A percentile compares a stretch with the other conserved stretches of the same genome.
Conservation (phyloP, 768 basidiomycete genomes). For the Paxillus rubicundulus region DNA sequence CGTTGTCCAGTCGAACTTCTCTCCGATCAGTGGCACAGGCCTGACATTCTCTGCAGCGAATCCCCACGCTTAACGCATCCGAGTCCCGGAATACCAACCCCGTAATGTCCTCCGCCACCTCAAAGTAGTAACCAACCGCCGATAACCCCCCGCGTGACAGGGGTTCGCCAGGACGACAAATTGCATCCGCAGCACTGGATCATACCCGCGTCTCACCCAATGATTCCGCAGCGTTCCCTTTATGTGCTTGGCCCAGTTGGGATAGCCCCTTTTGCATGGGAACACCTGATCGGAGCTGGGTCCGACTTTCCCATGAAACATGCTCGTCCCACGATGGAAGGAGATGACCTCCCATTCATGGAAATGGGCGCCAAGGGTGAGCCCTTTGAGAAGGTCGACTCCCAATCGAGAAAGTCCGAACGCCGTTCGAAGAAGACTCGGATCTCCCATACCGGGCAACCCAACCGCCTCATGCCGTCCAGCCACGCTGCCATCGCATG, state of each 20-base stretch:
- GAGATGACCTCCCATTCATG: not conserved
- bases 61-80: not conserved
- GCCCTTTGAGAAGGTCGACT: not conserved
- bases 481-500: too few species aligned
- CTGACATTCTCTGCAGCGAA: not conserved
- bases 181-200: constrained; percentile 1
- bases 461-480: too few species aligned
- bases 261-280: constrained; percentile 1
- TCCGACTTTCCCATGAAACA: not conserved
- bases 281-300: not conserved
- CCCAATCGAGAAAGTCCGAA: not conserved
- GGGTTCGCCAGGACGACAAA: too few species aligned
- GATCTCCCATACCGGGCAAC: too few species aligned
- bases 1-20: constrained; percentile 8
- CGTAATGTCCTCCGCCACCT: not conserved
- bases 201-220: not conserved
- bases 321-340: constrained; percentile 15
- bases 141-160: not conserved
- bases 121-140: not conserved
- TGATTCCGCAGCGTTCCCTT: constrained; percentile 7
- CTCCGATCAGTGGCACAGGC: too few species aligned
- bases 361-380: not conserved
- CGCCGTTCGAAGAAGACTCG: too few species aligned
- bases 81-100: not conserved
- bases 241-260: not conserved